phyloP scores from a whole-genome alignment of 441 rosid species.

The Arabidopsis lyrata region DNA sequence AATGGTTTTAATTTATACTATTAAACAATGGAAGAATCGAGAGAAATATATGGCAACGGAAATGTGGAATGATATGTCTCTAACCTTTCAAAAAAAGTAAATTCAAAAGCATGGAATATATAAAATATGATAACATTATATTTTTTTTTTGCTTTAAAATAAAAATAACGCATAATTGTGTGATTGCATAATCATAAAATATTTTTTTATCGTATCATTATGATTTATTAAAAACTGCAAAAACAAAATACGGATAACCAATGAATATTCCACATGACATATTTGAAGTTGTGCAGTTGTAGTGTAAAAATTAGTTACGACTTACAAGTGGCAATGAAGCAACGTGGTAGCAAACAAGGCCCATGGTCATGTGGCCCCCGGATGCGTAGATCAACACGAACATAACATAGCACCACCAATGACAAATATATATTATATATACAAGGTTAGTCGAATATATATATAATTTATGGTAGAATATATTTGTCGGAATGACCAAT shows the following conservation, averaged over 20 bases:
- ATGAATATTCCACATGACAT: not conserved
- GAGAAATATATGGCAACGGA: too few species aligned
- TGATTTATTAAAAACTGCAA: too few species aligned
- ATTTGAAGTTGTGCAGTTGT: not conserved
- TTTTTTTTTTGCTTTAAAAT: too few species aligned
- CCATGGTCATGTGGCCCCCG: constrained; percentile 42
- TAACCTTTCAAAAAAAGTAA: too few species aligned
- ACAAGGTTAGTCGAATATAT: constrained; percentile 41
- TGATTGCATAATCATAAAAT: too few species aligned
- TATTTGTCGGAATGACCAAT: constrained; percentile 37
- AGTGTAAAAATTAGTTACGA: not conserved
- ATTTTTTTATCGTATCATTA: too few species aligned
- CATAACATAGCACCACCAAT: constrained; percentile 40
- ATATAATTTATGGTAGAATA: constrained; percentile 29
- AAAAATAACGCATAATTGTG: too few species aligned
- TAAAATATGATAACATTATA: too few species aligned
- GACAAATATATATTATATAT: constrained; percentile 15
- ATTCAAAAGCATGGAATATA: too few species aligned
- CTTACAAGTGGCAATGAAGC: not conserved
- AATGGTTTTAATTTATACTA: too few species aligned
- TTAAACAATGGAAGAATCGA: too few species aligned
- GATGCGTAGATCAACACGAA: constrained; percentile 32
- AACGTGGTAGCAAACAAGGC: constrained; percentile 35
- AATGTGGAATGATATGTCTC: too few species aligned
- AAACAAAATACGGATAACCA: not conserved